Conservation (phyloP, 2,329 filamentous ascomycete genomes). For the Stemphylium vesicarium region DNA sequence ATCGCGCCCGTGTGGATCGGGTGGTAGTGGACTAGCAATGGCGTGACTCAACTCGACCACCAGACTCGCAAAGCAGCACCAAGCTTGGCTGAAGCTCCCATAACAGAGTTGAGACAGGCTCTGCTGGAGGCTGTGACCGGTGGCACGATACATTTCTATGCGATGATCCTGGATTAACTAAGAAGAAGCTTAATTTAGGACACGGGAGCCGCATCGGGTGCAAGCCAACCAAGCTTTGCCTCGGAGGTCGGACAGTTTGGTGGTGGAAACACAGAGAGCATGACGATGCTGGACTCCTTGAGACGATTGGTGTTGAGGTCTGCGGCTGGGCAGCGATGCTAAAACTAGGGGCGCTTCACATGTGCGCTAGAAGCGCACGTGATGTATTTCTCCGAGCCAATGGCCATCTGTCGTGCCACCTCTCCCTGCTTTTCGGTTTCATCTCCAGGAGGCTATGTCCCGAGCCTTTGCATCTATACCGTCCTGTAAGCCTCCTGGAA, state of each 20-base stretch:
- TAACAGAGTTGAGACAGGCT: slow-evolving; percentile 41
- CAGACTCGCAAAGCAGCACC: slow-evolving; percentile 40
- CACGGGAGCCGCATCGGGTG: slow-evolving; percentile 23
- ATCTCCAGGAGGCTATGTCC: slow-evolving; percentile 17
- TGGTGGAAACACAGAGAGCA: slow-evolving; percentile 26
- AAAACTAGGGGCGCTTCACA: slow-evolving; percentile 38
- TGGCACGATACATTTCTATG: slow-evolving; percentile 36
- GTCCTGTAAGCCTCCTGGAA: background rate
- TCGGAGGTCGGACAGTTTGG: slow-evolving; percentile 14
- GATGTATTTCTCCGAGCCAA: slow-evolving; percentile 18
- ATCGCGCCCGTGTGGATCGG: slow-evolving; percentile 28
- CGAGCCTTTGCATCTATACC: slow-evolving; percentile 12
- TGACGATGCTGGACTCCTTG: slow-evolving; percentile 41
- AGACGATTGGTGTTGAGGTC: slow-evolving; percentile 50
- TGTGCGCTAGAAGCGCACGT: slow-evolving; percentile 16
- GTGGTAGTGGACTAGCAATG: slow-evolving; percentile 28
- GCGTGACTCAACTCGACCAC: slow-evolving; percentile 36
- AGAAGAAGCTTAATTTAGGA: slow-evolving; percentile 29
- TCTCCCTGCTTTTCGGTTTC: slow-evolving; percentile 25
- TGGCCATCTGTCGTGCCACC: slow-evolving; percentile 17
- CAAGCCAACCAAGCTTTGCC: slow-evolving; percentile 35
- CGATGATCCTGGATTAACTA: slow-evolving; percentile 28
- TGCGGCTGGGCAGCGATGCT: slow-evolving; percentile 25
- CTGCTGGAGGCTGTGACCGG: slow-evolving; percentile 44
- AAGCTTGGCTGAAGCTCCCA: slow-evolving; percentile 32